Conservation (phyloP, 306 rosid genomes). For the Sicyos baderoa region DNA sequence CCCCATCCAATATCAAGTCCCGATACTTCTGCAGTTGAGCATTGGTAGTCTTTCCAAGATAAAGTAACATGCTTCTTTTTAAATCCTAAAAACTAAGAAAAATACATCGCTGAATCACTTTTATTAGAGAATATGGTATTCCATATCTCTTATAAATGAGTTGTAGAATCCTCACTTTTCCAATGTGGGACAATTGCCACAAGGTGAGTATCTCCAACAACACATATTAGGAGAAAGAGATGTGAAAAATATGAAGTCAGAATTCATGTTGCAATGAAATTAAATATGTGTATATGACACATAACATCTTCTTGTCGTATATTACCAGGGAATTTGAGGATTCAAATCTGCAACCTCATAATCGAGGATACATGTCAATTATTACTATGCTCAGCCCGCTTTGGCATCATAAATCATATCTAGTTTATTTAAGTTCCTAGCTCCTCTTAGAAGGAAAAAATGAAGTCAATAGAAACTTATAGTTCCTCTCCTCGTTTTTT, state of each 20-base stretch:
- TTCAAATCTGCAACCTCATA: no score
- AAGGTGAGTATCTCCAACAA: no score
- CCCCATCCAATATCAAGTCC: conserved; percentile 99
- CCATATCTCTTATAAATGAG: no score
- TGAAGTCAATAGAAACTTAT: background rate
- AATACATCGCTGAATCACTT: conserved; percentile 28
- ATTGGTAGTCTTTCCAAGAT: conserved; percentile 48
- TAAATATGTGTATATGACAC: no score
- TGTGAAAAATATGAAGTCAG: background rate
- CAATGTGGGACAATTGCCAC: no score
- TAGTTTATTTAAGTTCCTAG: background rate
- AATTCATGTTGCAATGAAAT: background rate
- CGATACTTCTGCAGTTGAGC: conserved; percentile 72
- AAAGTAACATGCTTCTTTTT: conserved; percentile 52
- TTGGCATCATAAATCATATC: no score
- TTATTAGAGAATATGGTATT: no score
- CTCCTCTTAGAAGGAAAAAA: background rate
- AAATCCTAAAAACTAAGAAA: conserved; percentile 56
- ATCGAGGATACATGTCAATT: no score
- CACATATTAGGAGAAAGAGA: background rate
- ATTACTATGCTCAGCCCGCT: no score
- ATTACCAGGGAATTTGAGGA: no score
- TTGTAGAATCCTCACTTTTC: no score
- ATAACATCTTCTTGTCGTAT: no score
- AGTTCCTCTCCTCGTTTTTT: background rate